Evolutionary conservation across 2,329 filamentous ascomycete genomes (phyloP).

Genomic region (Fusarium nanum): DNA sequence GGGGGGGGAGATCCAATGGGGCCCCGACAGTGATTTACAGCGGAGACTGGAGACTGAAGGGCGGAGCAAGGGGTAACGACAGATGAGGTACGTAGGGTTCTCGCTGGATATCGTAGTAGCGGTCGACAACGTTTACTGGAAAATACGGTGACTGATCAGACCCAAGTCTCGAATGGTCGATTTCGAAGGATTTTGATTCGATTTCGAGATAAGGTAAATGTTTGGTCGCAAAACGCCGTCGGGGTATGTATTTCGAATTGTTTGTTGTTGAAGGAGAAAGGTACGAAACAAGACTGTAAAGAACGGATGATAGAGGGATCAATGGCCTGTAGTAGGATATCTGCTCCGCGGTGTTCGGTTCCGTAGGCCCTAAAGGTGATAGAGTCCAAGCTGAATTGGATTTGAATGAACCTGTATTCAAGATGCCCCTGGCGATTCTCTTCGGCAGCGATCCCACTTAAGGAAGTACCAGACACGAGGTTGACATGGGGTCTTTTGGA

Average conservation of each 20-base stretch:
- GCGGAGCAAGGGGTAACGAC: constrained; percentile 16
- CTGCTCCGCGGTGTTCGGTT: constrained; percentile 20
- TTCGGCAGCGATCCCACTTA: constrained; percentile 46
- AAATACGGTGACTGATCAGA: constrained; percentile 44
- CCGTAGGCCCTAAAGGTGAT: constrained; percentile 20
- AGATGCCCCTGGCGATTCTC: constrained; percentile 38
- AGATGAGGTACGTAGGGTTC: not conserved
- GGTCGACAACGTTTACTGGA: constrained; percentile 29
- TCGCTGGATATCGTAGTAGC: constrained; percentile 7
- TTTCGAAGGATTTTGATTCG: not conserved
- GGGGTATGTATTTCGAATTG: not conserved
- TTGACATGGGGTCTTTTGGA: constrained; percentile 26
- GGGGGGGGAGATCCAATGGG: constrained; percentile 15
- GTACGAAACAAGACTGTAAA: constrained; percentile 2
- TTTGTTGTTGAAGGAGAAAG: constrained; percentile 16
- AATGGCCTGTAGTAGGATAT: constrained; percentile 3
- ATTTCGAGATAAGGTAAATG: constrained; percentile 19
- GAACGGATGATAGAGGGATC: constrained; percentile 13
- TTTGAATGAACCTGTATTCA: constrained; percentile 20
- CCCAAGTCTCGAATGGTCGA: constrained; percentile 14
- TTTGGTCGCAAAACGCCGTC: not conserved
- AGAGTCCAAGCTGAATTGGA: constrained; percentile 20
- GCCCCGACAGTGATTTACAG: constrained; percentile 26
- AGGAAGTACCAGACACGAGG: constrained; percentile 34
- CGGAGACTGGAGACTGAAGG: constrained; percentile 19